These are phyloP conservation scores for Zygoascus meyerae DNA, from an alignment of 1,139 yeast species.

Conservation along the genomic window DNA sequence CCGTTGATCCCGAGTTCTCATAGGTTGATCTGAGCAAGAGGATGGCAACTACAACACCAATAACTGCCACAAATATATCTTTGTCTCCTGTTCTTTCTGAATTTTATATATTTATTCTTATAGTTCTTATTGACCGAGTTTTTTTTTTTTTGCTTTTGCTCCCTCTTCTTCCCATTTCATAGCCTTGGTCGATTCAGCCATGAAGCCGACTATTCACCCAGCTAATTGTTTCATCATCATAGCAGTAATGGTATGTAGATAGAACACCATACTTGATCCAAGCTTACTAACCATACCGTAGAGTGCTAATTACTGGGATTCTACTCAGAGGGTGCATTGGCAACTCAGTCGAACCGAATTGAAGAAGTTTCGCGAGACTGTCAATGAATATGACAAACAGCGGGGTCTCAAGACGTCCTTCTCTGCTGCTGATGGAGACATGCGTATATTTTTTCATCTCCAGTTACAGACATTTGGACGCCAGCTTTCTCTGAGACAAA, in stretches of 20 bases:
- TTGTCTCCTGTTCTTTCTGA: no score
- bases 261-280: background rate
- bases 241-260: background rate
- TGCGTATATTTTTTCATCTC: constrained; percentile 40
- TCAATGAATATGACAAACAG: constrained; percentile 27
- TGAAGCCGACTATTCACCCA: no score
- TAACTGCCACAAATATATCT: no score
- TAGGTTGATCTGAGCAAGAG: no score
- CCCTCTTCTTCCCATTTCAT: no score
- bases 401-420: constrained; percentile 17
- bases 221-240: no score
- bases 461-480: constrained; percentile 66
- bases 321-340: constrained; percentile 61
- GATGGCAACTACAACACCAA: no score
- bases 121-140: no score
- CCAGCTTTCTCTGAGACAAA: constrained; percentile 68
- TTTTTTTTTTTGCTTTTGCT: no score
- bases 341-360: constrained; percentile 49
- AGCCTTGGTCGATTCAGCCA: no score
- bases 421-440: constrained; percentile 35
- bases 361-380: constrained; percentile 36
- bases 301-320: constrained; percentile 62
- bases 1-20: background rate
- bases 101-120: no score
- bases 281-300: constrained; percentile 4